Evolutionary conservation across 257 asterid genomes (phyloP).

Genomic region (Penstemon eatonii): DNA sequence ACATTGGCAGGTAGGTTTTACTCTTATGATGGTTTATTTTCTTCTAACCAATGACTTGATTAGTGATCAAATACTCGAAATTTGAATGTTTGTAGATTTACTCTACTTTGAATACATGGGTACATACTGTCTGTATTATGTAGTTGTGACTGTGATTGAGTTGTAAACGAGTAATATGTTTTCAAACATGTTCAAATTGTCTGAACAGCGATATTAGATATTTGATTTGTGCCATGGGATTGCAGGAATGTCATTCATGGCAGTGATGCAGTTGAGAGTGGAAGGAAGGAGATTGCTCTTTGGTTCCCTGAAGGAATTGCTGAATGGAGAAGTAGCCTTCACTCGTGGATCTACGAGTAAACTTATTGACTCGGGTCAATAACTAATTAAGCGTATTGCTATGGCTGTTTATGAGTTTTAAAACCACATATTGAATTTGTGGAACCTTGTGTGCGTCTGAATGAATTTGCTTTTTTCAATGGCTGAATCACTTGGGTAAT

Average conservation of each 20-base stretch:
- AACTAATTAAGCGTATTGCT: not conserved
- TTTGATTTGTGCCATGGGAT: not conserved
- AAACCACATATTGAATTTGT: constrained; percentile 10
- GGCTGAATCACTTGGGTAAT: no score
- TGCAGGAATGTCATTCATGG: constrained; percentile 93
- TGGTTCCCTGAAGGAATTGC: constrained; percentile 96
- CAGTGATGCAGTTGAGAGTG: constrained; percentile 92
- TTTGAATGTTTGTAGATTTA: not conserved
- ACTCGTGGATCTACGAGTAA: constrained; percentile 87
- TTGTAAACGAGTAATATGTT: no score
- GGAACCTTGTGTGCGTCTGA: not conserved
- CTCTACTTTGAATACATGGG: not conserved
- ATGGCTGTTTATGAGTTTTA: constrained; percentile 22
- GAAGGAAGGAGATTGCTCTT: constrained; percentile 83
- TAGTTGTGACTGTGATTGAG: no score
- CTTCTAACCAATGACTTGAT: not conserved
- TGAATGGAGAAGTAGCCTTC: constrained; percentile 84
- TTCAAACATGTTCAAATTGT: not conserved
- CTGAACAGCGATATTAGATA: not conserved
- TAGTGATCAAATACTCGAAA: not conserved
- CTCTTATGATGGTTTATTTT: not conserved
- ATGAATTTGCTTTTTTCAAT: no score
- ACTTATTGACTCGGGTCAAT: not conserved
- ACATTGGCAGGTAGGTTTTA: constrained; percentile 70
- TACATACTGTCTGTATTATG: not conserved